Percentiles rank a stretch among this genome's conserved stretches.
phyloP scores from a whole-genome alignment of 768 basidiomycete species.

The Lactifluus piperatus region DNA sequence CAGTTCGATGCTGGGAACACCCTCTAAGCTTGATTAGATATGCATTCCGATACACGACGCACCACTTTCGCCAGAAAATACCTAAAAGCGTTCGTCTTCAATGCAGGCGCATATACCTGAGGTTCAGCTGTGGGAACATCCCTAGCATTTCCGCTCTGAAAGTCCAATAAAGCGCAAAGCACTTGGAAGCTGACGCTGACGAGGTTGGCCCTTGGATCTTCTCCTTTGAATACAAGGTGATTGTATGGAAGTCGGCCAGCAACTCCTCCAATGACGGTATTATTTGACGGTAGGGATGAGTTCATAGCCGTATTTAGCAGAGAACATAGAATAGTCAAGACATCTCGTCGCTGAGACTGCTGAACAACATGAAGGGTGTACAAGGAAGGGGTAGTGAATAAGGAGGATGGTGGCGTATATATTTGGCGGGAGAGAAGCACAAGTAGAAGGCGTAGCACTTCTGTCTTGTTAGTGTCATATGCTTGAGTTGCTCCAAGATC shows the following conservation, averaged over 20 bases:
- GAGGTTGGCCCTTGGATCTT: constrained; percentile 65
- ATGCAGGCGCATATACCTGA: constrained; percentile 40
- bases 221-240: constrained; percentile 84
- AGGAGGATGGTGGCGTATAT: constrained; percentile 60
- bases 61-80: constrained; percentile 75
- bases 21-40: neutral
- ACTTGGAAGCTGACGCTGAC: constrained; percentile 71
- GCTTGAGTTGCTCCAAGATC: constrained; percentile 55
- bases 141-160: constrained; percentile 67
- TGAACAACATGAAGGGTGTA: constrained; percentile 77
- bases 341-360: constrained; percentile 64
- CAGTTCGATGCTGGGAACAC: constrained; percentile 63
- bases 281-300: constrained; percentile 39
- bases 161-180: constrained; percentile 67
- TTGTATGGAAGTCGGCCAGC: constrained; percentile 82
- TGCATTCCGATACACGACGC: neutral
- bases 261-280: constrained; percentile 53
- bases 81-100: constrained; percentile 79
- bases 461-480: constrained; percentile 75
- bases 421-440: constrained; percentile 87
- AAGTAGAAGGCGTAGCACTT: constrained; percentile 83
- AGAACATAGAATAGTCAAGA: constrained; percentile 90
- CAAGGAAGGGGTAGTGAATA: constrained; percentile 65
- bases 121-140: constrained; percentile 43
- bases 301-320: constrained; percentile 86